A percentile compares a stretch with the other conserved stretches of the same genome.
Evolutionary conservation across 306 rosid genomes (phyloP).

Genomic region (Vigna radiata): DNA sequence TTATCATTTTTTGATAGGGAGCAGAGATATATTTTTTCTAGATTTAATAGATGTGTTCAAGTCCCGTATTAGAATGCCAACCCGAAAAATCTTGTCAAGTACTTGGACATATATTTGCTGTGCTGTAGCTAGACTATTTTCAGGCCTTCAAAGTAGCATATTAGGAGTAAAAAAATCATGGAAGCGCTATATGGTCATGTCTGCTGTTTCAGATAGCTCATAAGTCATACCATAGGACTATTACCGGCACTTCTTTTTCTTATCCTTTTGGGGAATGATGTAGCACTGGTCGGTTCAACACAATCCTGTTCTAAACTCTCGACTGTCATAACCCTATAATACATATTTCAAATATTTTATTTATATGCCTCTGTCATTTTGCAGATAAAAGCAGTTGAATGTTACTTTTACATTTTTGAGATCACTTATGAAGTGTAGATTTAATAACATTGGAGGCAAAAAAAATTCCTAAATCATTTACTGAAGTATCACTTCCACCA

Average conservation of each 20-base stretch:
- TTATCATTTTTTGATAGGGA: background rate
- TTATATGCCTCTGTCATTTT: too few relatives aligned
- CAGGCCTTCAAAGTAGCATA: too few relatives aligned
- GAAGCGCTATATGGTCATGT: slow-evolving; percentile 11
- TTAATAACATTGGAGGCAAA: background rate
- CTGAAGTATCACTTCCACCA: slow-evolving; percentile 25
- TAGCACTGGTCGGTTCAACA: background rate
- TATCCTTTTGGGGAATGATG: slow-evolving; percentile 1
- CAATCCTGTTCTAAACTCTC: too few relatives aligned
- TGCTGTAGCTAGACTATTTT: slow-evolving; percentile 7
- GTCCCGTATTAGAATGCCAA: background rate
- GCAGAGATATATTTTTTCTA: background rate
- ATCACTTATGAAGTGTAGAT: slow-evolving; percentile 25
- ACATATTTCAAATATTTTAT: too few relatives aligned
- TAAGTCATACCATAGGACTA: background rate
- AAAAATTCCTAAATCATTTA: slow-evolving; percentile 6
- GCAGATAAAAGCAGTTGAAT: slow-evolving; percentile 21
- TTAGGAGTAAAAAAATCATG: background rate
- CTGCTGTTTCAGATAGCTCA: background rate
- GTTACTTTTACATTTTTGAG: slow-evolving; percentile 26
- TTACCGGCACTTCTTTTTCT: background rate
- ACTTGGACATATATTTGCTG: background rate
- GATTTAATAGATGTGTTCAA: background rate
- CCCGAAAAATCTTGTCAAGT: background rate
- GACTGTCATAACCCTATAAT: too few relatives aligned